Conservation (phyloP, 129 eudicot genomes). For the Flaveria sonorensis region DNA sequence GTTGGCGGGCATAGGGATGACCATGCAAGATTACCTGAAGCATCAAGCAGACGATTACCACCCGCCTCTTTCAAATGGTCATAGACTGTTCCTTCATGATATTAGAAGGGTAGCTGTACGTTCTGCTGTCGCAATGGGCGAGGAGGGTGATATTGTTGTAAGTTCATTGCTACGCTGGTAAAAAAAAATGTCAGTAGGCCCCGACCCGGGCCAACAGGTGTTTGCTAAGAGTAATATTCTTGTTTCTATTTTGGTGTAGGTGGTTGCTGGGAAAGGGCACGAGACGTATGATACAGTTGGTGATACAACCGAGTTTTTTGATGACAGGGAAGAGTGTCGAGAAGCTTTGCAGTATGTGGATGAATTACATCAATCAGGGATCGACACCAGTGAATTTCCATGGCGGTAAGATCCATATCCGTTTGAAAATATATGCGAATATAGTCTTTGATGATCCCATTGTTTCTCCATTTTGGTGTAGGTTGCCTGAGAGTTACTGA, state of each 20-base stretch:
- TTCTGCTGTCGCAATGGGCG: slow-evolving; percentile 98
- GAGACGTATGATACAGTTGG: slow-evolving; percentile 83
- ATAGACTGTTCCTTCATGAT: slow-evolving; percentile 89
- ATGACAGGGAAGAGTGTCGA: slow-evolving; percentile 93
- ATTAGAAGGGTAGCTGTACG: slow-evolving; percentile 94
- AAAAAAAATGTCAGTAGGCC: background rate
- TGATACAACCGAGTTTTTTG: slow-evolving; percentile 78
- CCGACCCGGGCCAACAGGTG: background rate
- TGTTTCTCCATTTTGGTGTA: slow-evolving; percentile 35
- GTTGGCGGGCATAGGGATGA: slow-evolving; percentile 93
- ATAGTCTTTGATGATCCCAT: background rate
- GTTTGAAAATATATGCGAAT: background rate
- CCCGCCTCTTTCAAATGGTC: slow-evolving; percentile 92
- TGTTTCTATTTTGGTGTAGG: slow-evolving; percentile 44
- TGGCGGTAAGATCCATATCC: slow-evolving; percentile 59
- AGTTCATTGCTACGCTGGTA: slow-evolving; percentile 30
- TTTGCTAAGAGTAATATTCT: background rate
- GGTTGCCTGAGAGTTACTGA: slow-evolving; percentile 91
- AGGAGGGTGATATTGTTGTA: slow-evolving; percentile 97
- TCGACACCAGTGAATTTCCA: slow-evolving; percentile 97
- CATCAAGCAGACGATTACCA: slow-evolving; percentile 91
- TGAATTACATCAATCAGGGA: slow-evolving; percentile 95
- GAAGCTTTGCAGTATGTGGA: slow-evolving; percentile 95
- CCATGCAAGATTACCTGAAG: slow-evolving; percentile 94
- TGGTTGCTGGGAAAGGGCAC: slow-evolving; percentile 93